A percentile compares a stretch with the other conserved stretches of the same genome.
Evolutionary conservation across 331 rosid species (phyloP).

Genomic region (Stylosanthes scabra): DNA sequence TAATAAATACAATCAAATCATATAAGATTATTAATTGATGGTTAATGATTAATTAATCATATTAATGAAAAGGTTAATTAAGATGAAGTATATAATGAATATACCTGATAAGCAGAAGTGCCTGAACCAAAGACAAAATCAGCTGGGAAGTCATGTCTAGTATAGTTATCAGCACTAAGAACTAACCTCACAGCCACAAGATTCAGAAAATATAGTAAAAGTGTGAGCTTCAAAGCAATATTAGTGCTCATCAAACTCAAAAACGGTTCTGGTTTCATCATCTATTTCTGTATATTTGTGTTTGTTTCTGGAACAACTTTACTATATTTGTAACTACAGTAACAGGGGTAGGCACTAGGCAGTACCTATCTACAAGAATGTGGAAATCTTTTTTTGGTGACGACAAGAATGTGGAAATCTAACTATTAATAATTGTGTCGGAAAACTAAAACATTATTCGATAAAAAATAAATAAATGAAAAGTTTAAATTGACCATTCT

Average conservation of each 20-base stretch:
- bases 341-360: too few relatives aligned
- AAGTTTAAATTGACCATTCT: too few relatives aligned
- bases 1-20: not conserved
- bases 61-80: too few relatives aligned
- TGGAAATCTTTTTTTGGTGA: too few relatives aligned
- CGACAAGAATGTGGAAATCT: too few relatives aligned
- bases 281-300: not conserved
- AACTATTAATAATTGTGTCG: too few relatives aligned
- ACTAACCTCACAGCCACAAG: conserved; percentile 6
- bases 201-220: conserved; percentile 4
- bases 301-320: not conserved
- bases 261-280: conserved; percentile 14
- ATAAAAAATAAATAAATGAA: too few relatives aligned
- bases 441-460: too few relatives aligned
- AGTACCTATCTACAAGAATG: too few relatives aligned
- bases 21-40: too few relatives aligned
- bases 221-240: not conserved
- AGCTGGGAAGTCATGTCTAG: conserved; percentile 53
- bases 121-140: conserved; percentile 60
- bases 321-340: too few relatives aligned
- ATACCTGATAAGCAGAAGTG: conserved; percentile 58
- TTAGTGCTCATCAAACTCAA: not conserved
- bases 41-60: too few relatives aligned
- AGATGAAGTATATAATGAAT: conserved; percentile 8
- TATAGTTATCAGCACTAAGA: conserved; percentile 17